A percentile compares a stretch with the other conserved stretches of the same genome.
These are phyloP conservation scores for Lithohypha guttulata DNA, from an alignment of 2,329 filamentous ascomycete species.

Conservation along the genomic window DNA sequence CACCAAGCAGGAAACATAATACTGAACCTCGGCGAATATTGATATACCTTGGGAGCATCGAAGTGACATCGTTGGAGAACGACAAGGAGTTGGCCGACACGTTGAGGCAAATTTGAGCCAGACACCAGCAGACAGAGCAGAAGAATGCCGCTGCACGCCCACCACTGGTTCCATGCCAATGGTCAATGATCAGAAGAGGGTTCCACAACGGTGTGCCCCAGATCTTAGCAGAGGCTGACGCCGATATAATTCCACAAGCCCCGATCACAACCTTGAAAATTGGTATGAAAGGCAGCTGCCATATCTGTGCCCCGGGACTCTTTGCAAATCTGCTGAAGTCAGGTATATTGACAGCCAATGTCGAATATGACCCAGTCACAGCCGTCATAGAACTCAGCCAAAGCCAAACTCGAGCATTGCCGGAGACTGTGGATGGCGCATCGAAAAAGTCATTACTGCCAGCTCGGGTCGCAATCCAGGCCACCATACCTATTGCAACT, in stretches of 20 bases:
- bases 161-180: conserved; percentile 21
- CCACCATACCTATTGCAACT: conserved; percentile 19
- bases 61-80: conserved; percentile 43
- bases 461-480: conserved; percentile 17
- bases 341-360: conserved; percentile 28
- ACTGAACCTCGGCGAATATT: conserved; percentile 47
- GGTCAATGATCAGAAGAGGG: conserved; percentile 23
- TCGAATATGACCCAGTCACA: conserved; percentile 24
- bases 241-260: conserved; percentile 38
- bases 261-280: conserved; percentile 38
- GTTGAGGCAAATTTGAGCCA: conserved; percentile 38
- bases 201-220: conserved; percentile 24
- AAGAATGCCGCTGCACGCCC: conserved; percentile 27
- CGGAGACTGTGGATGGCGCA: conserved; percentile 13
- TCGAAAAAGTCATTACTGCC: conserved; percentile 16
- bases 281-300: conserved; percentile 31
- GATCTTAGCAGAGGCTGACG: conserved; percentile 28
- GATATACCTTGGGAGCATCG: conserved; percentile 43
- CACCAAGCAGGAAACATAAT: conserved; percentile 43
- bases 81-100: conserved; percentile 43
- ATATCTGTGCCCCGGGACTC: conserved; percentile 25
- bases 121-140: conserved; percentile 23
- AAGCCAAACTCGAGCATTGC: conserved; percentile 14
- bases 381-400: conserved; percentile 18
- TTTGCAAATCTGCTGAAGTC: conserved; percentile 30